Base-by-base conservation (phyloP, 1,139 yeast species). In the Zygoascus meyerae region DNA sequence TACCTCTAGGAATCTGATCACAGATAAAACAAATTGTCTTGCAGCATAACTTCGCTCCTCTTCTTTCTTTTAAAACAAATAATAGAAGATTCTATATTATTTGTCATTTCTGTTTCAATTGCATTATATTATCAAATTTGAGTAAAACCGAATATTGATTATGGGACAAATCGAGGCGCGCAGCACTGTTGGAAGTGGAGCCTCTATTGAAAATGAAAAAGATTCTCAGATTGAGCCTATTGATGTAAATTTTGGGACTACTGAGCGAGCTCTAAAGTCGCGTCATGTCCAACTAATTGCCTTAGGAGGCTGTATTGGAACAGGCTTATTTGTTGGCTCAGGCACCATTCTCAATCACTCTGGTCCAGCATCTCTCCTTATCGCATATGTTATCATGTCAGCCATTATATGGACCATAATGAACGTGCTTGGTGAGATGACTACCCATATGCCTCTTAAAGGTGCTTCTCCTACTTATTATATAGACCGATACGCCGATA, bases 221-320 rank as follows among this genome's bases (percentile, higher is more conserved):
- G 26, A 21, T 7, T 21, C 6, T 21, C 26, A 21, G 7, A 21
- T 21, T 10, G 44, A 42, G 34, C 12, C 34, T 5, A 29, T 34
- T 10, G 40, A 34, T 14, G 31, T 34, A 7, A 26, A 29, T 30
- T 42, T 15, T 18, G 45, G 45, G 31, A 10, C 45, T 17, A 42
- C 41, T 18, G 37, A 50, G 21, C 53, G 77, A 51, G 69, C 67
- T 10, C 67, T 76, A 50, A 79, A 78, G 51, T 78, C 65, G 40
- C 73, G 86, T 68, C 79, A 85, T 72, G 73, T 86, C 56, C 84
- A 83, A 60, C 83, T 86, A 81, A 81, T 86, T 62, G 94, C 95
- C 37, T 79, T 86, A 53, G 95, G 95, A 61, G 95, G 95, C 54
- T 77, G 89, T 48, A 85, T 86, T 53, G 95, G 95, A 63, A 85